A percentile compares a stretch with the other conserved stretches of the same genome.
phyloP scores from a whole-genome alignment of 129 eudicot genomes.

The Tagetes erecta region DNA sequence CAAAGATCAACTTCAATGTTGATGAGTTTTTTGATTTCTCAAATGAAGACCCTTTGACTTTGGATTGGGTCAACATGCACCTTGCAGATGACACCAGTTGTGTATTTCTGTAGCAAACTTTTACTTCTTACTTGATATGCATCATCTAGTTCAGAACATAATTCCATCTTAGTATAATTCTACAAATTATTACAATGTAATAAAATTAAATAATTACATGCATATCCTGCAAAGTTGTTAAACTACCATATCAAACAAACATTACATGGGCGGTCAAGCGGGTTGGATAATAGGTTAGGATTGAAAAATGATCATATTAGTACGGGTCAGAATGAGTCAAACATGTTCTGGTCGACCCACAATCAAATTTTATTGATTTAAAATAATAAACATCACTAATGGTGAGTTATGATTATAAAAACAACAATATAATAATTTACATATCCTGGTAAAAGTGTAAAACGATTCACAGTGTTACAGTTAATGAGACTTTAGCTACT shows the following conservation, averaged over 20 bases:
- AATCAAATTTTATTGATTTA: no score
- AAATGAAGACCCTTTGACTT: constrained; percentile 40
- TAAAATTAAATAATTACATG: constrained; percentile 13
- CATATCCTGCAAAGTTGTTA: constrained; percentile 59
- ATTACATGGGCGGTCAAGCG: constrained; percentile 3
- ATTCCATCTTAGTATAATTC: not conserved
- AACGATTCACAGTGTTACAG: no score
- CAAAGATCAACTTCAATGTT: constrained; percentile 32
- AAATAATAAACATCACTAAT: no score
- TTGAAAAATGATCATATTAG: not conserved
- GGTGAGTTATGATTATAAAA: no score
- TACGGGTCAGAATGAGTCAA: not conserved
- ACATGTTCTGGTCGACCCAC: not conserved
- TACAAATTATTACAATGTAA: not conserved
- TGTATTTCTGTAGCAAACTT: constrained; percentile 17
- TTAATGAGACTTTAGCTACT: no score
- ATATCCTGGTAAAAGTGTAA: no score
- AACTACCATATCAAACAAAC: constrained; percentile 42
- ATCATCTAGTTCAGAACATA: constrained; percentile 4
- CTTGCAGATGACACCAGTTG: constrained; percentile 22
- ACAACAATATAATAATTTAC: no score
- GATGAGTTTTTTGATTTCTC: constrained; percentile 51
- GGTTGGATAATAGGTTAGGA: not conserved
- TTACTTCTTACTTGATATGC: constrained; percentile 1
- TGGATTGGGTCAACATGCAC: constrained; percentile 44